phyloP scores from a whole-genome alignment of 1,139 yeast genomes.

The Lipomyces yarrowii region DNA sequence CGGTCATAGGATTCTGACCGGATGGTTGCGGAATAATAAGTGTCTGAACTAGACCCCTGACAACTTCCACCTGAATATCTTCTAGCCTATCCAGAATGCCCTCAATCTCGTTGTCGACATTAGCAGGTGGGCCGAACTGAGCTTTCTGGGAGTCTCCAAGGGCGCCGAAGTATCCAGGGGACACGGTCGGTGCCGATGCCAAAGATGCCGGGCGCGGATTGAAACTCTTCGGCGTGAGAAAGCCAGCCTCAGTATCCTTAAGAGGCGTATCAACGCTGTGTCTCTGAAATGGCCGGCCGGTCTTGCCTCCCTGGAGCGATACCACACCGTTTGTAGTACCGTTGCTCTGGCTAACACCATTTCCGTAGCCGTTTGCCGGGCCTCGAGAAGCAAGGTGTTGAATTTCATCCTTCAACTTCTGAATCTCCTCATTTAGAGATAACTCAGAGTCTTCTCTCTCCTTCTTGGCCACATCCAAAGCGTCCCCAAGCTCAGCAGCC shows the following conservation, averaged over 20 bases:
- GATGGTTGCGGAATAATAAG: conserved; percentile 85
- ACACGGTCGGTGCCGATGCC: conserved; percentile 26
- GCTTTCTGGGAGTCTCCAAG: conserved; percentile 34
- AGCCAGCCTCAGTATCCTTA: conserved; percentile 26
- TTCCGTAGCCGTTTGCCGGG: conserved; percentile 37
- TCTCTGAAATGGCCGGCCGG: conserved; percentile 39
- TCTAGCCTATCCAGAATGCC: conserved; percentile 71
- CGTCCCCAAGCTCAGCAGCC: conserved; percentile 67
- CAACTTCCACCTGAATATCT: conserved; percentile 78
- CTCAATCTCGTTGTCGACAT: conserved; percentile 42
- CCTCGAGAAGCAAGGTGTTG: conserved; percentile 35
- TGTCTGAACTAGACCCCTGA: conserved; percentile 85
- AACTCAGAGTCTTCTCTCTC: conserved; percentile 39
- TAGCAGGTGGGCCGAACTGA: conserved; percentile 25
- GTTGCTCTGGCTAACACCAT: conserved; percentile 10
- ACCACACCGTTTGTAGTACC: conserved; percentile 10
- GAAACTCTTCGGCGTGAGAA: conserved; percentile 34
- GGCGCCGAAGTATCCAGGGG: conserved; percentile 27
- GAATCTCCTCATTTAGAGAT: conserved; percentile 50
- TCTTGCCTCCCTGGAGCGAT: conserved; percentile 15
- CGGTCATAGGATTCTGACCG: conserved; percentile 73
- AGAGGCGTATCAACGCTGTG: conserved; percentile 38
- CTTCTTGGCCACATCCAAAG: conserved; percentile 43
- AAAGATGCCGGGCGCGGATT: conserved; percentile 45
- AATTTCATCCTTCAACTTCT: conserved; percentile 35